These are phyloP conservation scores for Remersonia thermophila DNA, from an alignment of 2,329 filamentous ascomycete genomes.

Conservation along the genomic window DNA sequence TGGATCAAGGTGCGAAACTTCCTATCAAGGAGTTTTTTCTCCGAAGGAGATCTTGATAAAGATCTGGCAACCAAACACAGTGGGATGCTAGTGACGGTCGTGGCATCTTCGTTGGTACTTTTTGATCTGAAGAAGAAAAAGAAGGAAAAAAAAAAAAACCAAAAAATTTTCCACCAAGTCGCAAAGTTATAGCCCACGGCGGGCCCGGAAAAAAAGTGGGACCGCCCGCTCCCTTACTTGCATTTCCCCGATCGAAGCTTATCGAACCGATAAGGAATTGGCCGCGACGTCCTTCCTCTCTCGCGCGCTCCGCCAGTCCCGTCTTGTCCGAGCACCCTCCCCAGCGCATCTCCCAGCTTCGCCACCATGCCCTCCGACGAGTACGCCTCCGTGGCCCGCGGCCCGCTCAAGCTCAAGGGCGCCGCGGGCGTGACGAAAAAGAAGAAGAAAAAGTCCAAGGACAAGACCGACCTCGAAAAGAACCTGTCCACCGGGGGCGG, in stretches of 20 bases:
- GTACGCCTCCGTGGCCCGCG: constrained; percentile 53
- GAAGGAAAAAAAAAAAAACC: constrained; percentile 30
- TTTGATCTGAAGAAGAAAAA: constrained; percentile 46
- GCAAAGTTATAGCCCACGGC: no score
- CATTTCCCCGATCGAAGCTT: no score
- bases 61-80: constrained; percentile 52
- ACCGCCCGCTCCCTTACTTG: no score
- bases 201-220: no score
- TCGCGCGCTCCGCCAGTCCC: no score
- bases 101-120: constrained; percentile 50
- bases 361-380: constrained; percentile 73
- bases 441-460: constrained; percentile 46
- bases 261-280: no score
- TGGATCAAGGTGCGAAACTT: constrained; percentile 41
- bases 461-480: constrained; percentile 32
- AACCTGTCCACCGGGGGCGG: constrained; percentile 27
- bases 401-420: constrained; percentile 78
- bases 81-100: constrained; percentile 46
- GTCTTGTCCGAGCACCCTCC: no score
- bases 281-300: no score
- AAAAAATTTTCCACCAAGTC: constrained; percentile 22
- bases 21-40: constrained; percentile 51
- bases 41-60: constrained; percentile 39
- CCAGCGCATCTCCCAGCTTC: no score
- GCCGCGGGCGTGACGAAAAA: constrained; percentile 38